Conservation (phyloP, 768 basidiomycete species). For the Lentinula edodes region DNA sequence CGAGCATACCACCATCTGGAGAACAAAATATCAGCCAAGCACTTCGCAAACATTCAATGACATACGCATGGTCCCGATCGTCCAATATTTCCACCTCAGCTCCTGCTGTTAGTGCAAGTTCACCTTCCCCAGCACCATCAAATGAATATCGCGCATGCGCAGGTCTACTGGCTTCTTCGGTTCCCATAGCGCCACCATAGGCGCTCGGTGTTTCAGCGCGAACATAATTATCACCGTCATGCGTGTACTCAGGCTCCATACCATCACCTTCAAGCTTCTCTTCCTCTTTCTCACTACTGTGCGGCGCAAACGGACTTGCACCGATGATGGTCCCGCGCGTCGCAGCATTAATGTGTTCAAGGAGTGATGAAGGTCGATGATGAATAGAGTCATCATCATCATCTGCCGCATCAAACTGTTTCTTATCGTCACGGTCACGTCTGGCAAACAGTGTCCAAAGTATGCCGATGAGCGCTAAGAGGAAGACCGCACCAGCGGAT, state of each 20-base stretch:
- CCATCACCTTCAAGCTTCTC: constrained; percentile 31
- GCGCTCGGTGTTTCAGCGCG: constrained; percentile 82
- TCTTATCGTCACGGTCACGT: constrained; percentile 72
- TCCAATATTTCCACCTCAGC: constrained; percentile 73
- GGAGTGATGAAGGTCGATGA: constrained; percentile 80
- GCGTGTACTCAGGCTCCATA: constrained; percentile 56
- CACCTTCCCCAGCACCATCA: constrained; percentile 73
- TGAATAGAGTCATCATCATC: constrained; percentile 73
- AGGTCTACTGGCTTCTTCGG: constrained; percentile 66
- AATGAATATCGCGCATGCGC: constrained; percentile 83
- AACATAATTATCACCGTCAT: constrained; percentile 72
- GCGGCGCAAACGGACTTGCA: constrained; percentile 31
- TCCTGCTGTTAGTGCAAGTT: constrained; percentile 64
- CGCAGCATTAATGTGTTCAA: constrained; percentile 89
- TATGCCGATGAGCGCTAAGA: constrained; percentile 79
- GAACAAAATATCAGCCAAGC: constrained; percentile 2
- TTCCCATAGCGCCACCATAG: constrained; percentile 54
- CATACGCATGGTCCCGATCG: constrained; percentile 75
- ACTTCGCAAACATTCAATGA: constrained; percentile 11
- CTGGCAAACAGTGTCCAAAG: constrained; percentile 86
- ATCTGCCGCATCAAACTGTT: constrained; percentile 61
- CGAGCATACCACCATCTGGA: constrained; percentile 92
- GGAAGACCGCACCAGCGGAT: constrained; percentile 88
- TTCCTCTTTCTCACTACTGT: constrained; percentile 52
- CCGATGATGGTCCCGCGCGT: constrained; percentile 81